Base-by-base conservation (phyloP, 78 protist species). In the Carpediemonas membranifera region DNA sequence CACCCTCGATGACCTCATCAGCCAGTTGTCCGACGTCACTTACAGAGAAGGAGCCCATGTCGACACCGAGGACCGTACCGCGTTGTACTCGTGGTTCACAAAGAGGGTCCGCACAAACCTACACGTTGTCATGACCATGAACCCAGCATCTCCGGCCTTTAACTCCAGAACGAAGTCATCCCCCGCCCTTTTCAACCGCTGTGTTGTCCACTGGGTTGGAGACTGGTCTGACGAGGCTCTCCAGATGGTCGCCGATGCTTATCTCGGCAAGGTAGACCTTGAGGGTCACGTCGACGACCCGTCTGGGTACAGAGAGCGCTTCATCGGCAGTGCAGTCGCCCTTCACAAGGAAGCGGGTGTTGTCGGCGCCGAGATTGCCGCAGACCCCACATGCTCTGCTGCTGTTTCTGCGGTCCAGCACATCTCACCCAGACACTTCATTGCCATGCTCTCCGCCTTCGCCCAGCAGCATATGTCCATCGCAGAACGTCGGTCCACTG, bases 121-220 rank as follows among this genome's bases (percentile, higher is more conserved):
- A 39, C 98, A 94, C 73, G 87, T 94, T 21, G 89, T 94, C 28
- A 87, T 94, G 71, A 94, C 97, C 30, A 90, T 94, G 92, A 91
- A 91, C 69, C 96, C 98, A 2, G 75, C 92, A 56, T 33, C 47
- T 15, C 80, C 85, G 58, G 94, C 85, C 59, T 91, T 91, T 74
- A 56, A 65, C 51, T 82, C 67, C 67, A 83, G 96, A 18, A 56
- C 93, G 1, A 85, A 88, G 1, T 76, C 92, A 13, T 83, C 90
- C 7, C 95, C 95, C 0, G 95, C 94, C 2, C 83, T 94, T 44
- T 91, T 88, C 89, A 91, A 92, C 76, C 87, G 95, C 39, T 94
- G 98, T 67, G 91, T 88, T 33, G 58, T 94, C 53, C 94, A 94
- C 74, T 91, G 94, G 95, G 88, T 90, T 52, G 96, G 96, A 25